Percentiles rank a stretch among this genome's conserved stretches.
These are phyloP conservation scores for Phytopythium vexans DNA, from an alignment of 352 stramenopile genomes.

Conservation along the genomic window DNA sequence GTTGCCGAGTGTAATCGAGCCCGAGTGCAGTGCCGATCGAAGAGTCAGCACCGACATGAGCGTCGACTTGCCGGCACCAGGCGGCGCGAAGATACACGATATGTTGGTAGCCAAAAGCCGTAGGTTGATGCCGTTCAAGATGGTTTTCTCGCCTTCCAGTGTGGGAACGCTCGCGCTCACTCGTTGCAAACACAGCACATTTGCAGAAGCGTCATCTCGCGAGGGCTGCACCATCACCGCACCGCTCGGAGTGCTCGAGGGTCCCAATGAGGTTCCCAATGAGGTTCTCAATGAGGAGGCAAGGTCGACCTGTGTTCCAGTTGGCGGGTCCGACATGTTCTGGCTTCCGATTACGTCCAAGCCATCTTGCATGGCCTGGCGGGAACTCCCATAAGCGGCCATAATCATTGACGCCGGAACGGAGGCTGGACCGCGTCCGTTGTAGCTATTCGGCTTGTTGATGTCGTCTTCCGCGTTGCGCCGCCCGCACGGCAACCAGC, in stretches of 20 bases:
- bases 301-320: not conserved
- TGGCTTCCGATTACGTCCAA: not conserved
- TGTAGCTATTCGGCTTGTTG: not conserved
- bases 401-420: conserved; percentile 4
- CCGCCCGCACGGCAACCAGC: not conserved
- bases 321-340: not conserved
- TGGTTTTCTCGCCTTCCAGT: not conserved
- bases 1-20: conserved; percentile 46
- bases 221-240: too few relatives aligned
- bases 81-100: conserved; percentile 7
- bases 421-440: not conserved
- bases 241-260: too few relatives aligned
- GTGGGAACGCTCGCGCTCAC: conserved; percentile 7
- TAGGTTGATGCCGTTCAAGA: conserved; percentile 13
- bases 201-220: too few relatives aligned
- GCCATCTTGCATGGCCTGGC: not conserved
- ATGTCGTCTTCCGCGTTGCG: not conserved
- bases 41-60: conserved; percentile 12
- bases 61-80: conserved; percentile 10
- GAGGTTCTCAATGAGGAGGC: not conserved
- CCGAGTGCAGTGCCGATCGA: conserved; percentile 23
- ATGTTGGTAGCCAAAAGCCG: conserved; percentile 7
- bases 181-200: conserved; percentile 8
- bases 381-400: not conserved
- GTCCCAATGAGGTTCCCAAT: not conserved